Conservation (phyloP, 306 rosid genomes). For the Sechiopsis laciniata region DNA sequence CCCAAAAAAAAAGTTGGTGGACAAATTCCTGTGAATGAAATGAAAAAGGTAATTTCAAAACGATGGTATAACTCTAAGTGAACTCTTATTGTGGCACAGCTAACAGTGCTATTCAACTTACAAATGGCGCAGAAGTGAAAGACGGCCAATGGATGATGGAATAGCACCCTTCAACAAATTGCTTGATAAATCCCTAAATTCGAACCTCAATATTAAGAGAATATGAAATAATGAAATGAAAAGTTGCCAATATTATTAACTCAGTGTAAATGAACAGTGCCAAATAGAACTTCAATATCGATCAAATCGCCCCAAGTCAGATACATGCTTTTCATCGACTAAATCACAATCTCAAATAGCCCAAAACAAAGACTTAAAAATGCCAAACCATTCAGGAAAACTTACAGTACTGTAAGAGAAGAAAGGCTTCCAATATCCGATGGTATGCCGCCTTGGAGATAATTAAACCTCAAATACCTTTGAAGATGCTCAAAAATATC, state of each 20-base stretch:
- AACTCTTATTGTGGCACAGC: neutral
- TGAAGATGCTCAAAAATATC: neutral
- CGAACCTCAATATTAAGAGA: conserved; percentile 21
- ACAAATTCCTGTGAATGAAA: conserved; percentile 66
- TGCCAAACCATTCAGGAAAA: neutral
- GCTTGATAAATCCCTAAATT: conserved; percentile 75
- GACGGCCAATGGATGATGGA: conserved; percentile 87
- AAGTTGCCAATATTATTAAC: neutral
- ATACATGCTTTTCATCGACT: too few relatives aligned
- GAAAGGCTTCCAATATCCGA: conserved; percentile 80
- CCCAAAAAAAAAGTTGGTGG: conserved; percentile 85
- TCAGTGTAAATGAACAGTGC: neutral
- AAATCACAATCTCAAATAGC: too few relatives aligned
- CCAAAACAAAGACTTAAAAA: too few relatives aligned
- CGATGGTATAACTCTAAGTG: neutral
- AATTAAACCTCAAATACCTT: conserved; percentile 92
- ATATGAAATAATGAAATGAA: neutral
- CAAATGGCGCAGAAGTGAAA: conserved; percentile 55
- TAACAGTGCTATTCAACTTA: conserved; percentile 38
- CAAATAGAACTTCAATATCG: neutral
- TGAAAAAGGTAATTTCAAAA: neutral
- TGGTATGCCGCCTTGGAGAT: conserved; percentile 90
- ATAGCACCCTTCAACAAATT: conserved; percentile 82
- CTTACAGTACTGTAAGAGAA: conserved; percentile 72
- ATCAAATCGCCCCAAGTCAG: too few relatives aligned